Percentiles rank a stretch among this genome's conserved stretches.
Evolutionary conservation across 305 asterid species (phyloP).

Genomic region (Fraxinus nigra): DNA sequence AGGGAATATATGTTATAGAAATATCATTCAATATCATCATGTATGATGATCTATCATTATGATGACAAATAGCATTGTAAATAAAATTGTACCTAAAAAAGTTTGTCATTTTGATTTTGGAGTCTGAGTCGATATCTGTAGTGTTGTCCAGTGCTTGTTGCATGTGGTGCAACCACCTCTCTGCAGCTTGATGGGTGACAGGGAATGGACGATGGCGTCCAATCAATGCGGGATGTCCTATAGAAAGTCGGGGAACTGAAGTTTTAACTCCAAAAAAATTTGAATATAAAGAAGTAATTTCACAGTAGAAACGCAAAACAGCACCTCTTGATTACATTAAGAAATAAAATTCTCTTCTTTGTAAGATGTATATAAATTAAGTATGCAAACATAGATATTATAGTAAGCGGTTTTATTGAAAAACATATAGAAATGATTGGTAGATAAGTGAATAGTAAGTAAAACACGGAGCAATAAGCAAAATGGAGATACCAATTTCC

Average conservation of each 20-base stretch:
- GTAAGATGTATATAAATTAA: not conserved
- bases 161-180: slow-evolving; percentile 97
- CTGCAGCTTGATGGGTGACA: slow-evolving; percentile 85
- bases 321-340: not conserved
- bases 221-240: slow-evolving; percentile 96
- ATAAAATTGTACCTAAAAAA: slow-evolving; percentile 62
- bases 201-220: slow-evolving; percentile 95
- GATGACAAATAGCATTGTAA: not conserved
- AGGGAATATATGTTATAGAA: not conserved
- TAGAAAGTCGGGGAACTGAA: slow-evolving; percentile 13
- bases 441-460: no score
- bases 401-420: not conserved
- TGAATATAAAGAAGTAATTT: not conserved
- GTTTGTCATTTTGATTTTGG: slow-evolving; percentile 74
- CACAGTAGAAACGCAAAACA: not conserved
- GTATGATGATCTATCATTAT: no score
- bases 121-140: slow-evolving; percentile 63
- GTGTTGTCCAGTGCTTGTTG: slow-evolving; percentile 68
- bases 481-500: not conserved
- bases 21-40: not conserved
- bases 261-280: slow-evolving; percentile 11
- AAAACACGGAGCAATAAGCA: not conserved
- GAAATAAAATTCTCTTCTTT: not conserved
- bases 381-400: not conserved
- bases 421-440: not conserved